Evolutionary conservation across 305 asterid genomes (phyloP).

Genomic region (Rubia balearica): DNA sequence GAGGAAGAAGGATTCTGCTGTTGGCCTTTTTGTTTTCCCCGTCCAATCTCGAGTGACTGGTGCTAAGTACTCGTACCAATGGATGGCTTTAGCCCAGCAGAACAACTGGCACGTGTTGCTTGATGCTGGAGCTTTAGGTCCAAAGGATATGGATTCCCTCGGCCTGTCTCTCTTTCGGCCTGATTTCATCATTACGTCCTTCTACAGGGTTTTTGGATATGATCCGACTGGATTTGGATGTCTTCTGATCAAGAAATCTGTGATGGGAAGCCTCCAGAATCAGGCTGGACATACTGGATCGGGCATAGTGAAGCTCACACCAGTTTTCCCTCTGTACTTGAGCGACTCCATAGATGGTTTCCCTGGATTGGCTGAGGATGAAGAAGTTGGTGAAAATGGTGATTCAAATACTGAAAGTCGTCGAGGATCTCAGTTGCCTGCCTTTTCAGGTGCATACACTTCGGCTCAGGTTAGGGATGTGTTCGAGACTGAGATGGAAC

Average conservation of each 20-base stretch:
- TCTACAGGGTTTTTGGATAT: conserved; percentile 82
- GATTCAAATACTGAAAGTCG: conserved; percentile 51
- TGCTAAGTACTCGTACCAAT: conserved; percentile 90
- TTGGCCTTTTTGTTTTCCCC: conserved; percentile 90
- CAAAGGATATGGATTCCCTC: conserved; percentile 96
- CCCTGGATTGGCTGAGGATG: conserved; percentile 69
- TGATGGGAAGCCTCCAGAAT: conserved; percentile 70
- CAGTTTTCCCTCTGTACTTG: conserved; percentile 75
- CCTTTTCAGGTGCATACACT: conserved; percentile 94
- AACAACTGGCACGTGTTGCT: conserved; percentile 96
- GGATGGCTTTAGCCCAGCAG: conserved; percentile 99
- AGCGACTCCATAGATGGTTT: conserved; percentile 86
- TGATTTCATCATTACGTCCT: conserved; percentile 85
- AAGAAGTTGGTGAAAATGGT: conserved; percentile 43
- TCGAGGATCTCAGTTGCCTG: conserved; percentile 69
- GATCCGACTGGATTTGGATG: conserved; percentile 98
- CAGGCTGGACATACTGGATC: conserved; percentile 89
- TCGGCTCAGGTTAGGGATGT: conserved; percentile 97
- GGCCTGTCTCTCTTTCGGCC: conserved; percentile 90
- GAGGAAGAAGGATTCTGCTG: conserved; percentile 79
- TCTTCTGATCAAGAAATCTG: conserved; percentile 89
- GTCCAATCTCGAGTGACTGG: conserved; percentile 96
- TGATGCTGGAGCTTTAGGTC: conserved; percentile 96
- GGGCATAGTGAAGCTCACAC: conserved; percentile 85
- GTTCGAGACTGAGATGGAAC: conserved; percentile 83